Evolutionary conservation across 306 rosid genomes (phyloP), one percentile per base, ranked within the genome.

Genomic region (Cicer bijugum): DNA sequence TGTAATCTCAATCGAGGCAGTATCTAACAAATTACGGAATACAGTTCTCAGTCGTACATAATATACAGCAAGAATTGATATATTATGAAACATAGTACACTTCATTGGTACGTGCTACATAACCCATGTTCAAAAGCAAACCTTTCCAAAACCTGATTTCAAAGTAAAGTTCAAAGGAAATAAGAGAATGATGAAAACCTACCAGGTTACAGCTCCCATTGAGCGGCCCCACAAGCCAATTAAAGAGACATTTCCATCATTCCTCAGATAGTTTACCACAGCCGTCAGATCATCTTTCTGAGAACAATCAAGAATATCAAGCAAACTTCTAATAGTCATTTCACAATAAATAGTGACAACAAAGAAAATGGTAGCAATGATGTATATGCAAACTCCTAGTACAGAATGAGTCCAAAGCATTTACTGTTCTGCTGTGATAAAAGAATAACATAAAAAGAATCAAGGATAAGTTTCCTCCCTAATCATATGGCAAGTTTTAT

Each of bases 151-250:
- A 52, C 44, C 59, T 48, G 58, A 56, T 51, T 68, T 48, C 42
- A 67, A 59, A 59, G 10, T 74, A 67, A 81, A 72, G 68, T 60
- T 67, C 20, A 80, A 67, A 57, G 56, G 43, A 57, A 79, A 79
- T 39, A 63, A 75, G 70, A 46, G 44, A 47, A 84, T 4, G 76
- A 70, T 52, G 58, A 80, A 83, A 82, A 86, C 88, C 93, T 81
- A 91, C 99, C 99, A 84, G 47, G 99, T 91, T 61, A 95, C 99
- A 74, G 99, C 97, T 52, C 99, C 99, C 99, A 95, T 95, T 37
- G 99, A 95, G 67, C 99, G 99, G 78, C 99, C 99, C 99, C 99
- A 95, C 85, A 95, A 85, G 71, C 99, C 97, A 83, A 95, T 95
- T 86, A 95, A 81, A 88, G 99, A 91, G 81, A 95, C 96, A 82